phyloP scores from a whole-genome alignment of 768 basidiomycete genomes.

The Collybiopsis luxurians region DNA sequence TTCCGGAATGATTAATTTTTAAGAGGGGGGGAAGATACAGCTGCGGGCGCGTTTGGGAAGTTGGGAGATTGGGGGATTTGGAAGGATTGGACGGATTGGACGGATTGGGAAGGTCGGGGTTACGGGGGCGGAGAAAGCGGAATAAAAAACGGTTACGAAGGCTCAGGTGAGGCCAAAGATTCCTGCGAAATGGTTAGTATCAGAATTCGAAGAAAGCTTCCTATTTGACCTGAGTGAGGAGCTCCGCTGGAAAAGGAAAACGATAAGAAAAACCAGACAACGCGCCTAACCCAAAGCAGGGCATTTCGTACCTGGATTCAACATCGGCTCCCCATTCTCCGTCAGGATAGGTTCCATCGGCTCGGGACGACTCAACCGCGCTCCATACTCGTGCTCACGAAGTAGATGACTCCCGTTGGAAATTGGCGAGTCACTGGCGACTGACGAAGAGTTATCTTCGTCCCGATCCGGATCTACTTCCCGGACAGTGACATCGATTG shows the following conservation, averaged over 20 bases:
- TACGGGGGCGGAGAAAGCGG: not conserved
- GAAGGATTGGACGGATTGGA: not conserved
- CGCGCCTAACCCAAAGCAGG: not conserved
- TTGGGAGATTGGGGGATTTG: too few species aligned
- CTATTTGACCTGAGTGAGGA: conserved; percentile 56
- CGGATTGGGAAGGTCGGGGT: not conserved
- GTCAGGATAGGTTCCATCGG: conserved; percentile 56
- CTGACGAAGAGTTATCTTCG: not conserved
- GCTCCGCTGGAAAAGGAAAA: conserved; percentile 39
- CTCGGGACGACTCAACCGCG: conserved; percentile 33
- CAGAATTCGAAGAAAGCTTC: conserved; percentile 6
- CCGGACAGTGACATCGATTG: not conserved
- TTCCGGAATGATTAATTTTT: too few species aligned
- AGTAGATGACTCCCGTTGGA: not conserved
- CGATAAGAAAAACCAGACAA: conserved; percentile 9
- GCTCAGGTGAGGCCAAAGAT: conserved; percentile 6
- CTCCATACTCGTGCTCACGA: conserved; percentile 22
- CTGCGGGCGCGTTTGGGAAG: too few species aligned
- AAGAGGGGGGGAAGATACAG: too few species aligned
- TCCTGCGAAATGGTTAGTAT: not conserved
- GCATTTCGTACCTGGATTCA: conserved; percentile 59
- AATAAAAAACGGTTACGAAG: not conserved
- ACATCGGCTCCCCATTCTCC: conserved; percentile 65
- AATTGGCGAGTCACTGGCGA: not conserved
- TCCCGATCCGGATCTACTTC: not conserved